These are phyloP conservation scores for Pilaira anomala DNA, from an alignment of 192 early-diverging fungal genomes.

Conservation along the genomic window DNA sequence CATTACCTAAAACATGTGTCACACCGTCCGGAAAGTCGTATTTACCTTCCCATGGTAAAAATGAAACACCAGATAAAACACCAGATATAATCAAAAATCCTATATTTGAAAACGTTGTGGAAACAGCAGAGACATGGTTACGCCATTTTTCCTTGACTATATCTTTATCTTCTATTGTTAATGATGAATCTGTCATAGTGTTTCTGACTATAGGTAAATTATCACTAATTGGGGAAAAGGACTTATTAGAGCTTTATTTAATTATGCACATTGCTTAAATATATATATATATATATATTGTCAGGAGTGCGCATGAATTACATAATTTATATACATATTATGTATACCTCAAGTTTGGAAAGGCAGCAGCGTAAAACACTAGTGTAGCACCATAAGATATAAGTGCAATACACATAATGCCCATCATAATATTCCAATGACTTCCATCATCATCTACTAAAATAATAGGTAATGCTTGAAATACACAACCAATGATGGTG, in stretches of 20 bases:
- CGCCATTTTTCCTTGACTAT: conserved; percentile 23
- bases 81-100: conserved; percentile 37
- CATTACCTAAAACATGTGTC: conserved; percentile 24
- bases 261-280: no score
- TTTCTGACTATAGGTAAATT: conserved; percentile 25
- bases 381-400: conserved; percentile 26
- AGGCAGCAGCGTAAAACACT: conserved; percentile 25
- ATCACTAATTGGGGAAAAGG: no score
- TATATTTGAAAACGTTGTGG: conserved; percentile 45
- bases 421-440: conserved; percentile 10
- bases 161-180: conserved; percentile 14
- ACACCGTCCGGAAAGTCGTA: conserved; percentile 7
- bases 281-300: no score
- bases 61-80: not conserved
- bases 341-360: conserved; percentile 11
- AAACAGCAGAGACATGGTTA: conserved; percentile 44
- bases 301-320: no score
- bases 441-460: not conserved
- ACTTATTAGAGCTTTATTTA: no score
- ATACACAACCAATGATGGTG: conserved; percentile 26
- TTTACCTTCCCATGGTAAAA: conserved; percentile 12
- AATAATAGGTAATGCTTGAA: conserved; percentile 23
- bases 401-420: conserved; percentile 17
- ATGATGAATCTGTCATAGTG: conserved; percentile 12
- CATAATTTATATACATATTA: conserved; percentile 1